Percentiles rank a stretch among this genome's conserved stretches.
These are phyloP conservation scores for Taphrina betulina DNA, from an alignment of 1,139 yeast genomes.

Conservation along the genomic window DNA sequence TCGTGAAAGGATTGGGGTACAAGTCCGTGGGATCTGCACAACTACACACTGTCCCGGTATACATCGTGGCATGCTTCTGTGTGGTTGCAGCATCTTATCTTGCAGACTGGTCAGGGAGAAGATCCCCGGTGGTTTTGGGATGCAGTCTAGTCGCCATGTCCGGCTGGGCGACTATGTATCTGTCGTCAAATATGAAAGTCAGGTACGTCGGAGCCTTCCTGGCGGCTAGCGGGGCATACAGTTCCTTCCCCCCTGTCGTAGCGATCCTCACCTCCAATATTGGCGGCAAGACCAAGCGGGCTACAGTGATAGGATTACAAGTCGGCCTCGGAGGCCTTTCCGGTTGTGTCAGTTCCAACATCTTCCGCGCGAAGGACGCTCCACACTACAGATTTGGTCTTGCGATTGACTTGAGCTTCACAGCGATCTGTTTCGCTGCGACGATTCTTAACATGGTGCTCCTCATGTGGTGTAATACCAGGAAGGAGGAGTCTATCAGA, in stretches of 20 bases:
- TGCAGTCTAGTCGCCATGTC: conserved; percentile 42
- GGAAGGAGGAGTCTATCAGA: conserved; percentile 11
- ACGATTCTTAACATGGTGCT: conserved; percentile 43
- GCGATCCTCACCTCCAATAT: conserved; percentile 30
- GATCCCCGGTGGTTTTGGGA: conserved; percentile 46
- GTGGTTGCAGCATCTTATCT: conserved; percentile 44
- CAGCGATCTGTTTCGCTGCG: conserved; percentile 46
- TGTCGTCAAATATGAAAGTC: conserved; percentile 13
- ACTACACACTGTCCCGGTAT: conserved; percentile 45
- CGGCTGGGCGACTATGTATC: conserved; percentile 43
- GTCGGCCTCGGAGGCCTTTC: conserved; percentile 58
- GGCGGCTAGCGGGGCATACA: conserved; percentile 32
- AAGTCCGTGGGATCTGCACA: conserved; percentile 39
- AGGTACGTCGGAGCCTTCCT: conserved; percentile 31
- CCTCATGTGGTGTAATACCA: conserved; percentile 46
- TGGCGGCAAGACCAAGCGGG: conserved; percentile 51
- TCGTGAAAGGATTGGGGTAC: conserved; percentile 43
- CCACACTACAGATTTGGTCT: conserved; percentile 57
- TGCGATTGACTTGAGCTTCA: conserved; percentile 52
- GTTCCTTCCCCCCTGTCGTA: conserved; percentile 22
- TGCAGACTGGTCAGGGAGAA: conserved; percentile 43
- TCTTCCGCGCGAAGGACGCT: conserved; percentile 55
- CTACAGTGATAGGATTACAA: conserved; percentile 53
- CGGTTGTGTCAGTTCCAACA: conserved; percentile 57
- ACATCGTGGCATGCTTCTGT: conserved; percentile 44